Conservation (phyloP, 345 rosid genomes). For the Iberis pinnata region DNA sequence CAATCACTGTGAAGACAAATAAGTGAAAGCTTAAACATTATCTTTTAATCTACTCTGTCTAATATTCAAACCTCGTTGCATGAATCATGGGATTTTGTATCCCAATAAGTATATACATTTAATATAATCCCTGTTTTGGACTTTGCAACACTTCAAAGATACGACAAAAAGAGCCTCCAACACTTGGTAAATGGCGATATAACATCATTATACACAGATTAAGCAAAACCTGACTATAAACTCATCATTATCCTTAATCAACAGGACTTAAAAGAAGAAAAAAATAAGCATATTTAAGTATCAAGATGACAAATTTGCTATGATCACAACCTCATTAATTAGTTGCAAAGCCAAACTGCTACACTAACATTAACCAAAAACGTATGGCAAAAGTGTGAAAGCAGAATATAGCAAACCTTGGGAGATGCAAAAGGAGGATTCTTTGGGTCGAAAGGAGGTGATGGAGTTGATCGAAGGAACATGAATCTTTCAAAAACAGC, state of each 20-base stretch:
- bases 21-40: slow-evolving; percentile 7
- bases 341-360: too few relatives aligned
- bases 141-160: slow-evolving; percentile 24
- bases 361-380: too few relatives aligned
- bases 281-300: too few relatives aligned
- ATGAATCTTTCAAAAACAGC: slow-evolving; percentile 75
- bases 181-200: slow-evolving; percentile 4
- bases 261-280: too few relatives aligned
- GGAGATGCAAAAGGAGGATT: slow-evolving; percentile 31
- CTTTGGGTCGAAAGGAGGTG: slow-evolving; percentile 33
- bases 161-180: slow-evolving; percentile 24
- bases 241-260: not conserved
- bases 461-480: not conserved
- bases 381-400: not conserved
- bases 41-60: slow-evolving; percentile 1
- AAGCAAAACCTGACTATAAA: not conserved
- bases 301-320: too few relatives aligned
- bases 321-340: slow-evolving; percentile 1
- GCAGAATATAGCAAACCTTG: slow-evolving; percentile 32
- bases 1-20: slow-evolving; percentile 23
- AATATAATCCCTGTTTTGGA: slow-evolving; percentile 23
- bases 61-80: slow-evolving; percentile 33
- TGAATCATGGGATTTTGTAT: slow-evolving; percentile 27
- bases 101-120: slow-evolving; percentile 22
- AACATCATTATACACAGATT: slow-evolving; percentile 2